These are phyloP conservation scores for Picea abies DNA, from an alignment of 83 land plant genomes.

Conservation along the genomic window DNA sequence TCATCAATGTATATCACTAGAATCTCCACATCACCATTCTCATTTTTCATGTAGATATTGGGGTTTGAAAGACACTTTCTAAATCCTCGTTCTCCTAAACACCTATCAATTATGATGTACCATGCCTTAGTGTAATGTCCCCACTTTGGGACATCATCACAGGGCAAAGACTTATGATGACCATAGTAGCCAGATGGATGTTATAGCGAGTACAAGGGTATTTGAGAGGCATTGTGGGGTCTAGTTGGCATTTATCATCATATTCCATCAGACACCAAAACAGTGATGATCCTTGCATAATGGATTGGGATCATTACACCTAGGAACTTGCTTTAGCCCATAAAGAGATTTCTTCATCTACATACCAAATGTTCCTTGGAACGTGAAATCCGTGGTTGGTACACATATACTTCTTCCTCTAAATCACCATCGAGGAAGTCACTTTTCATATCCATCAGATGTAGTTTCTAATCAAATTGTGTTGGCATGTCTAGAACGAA, in stretches of 20 bases:
- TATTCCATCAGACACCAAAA: too few species aligned
- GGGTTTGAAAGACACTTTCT: background rate
- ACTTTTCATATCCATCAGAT: background rate
- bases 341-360: background rate
- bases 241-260: too few species aligned
- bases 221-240: too few species aligned
- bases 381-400: background rate
- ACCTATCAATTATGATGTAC: background rate
- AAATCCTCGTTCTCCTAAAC: background rate
- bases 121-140: background rate
- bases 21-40: constrained; percentile 1
- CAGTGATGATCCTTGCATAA: too few species aligned
- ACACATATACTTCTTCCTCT: background rate
- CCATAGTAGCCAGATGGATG: too few species aligned
- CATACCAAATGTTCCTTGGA: background rate
- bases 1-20: background rate
- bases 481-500: background rate
- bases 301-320: too few species aligned
- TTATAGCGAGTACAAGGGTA: too few species aligned
- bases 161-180: too few species aligned
- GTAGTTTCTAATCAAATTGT: background rate
- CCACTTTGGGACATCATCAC: too few species aligned
- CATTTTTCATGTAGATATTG: background rate
- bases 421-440: background rate
- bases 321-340: background rate